Conservation (phyloP, 768 basidiomycete species). For the Kwoniella dendrophila region DNA sequence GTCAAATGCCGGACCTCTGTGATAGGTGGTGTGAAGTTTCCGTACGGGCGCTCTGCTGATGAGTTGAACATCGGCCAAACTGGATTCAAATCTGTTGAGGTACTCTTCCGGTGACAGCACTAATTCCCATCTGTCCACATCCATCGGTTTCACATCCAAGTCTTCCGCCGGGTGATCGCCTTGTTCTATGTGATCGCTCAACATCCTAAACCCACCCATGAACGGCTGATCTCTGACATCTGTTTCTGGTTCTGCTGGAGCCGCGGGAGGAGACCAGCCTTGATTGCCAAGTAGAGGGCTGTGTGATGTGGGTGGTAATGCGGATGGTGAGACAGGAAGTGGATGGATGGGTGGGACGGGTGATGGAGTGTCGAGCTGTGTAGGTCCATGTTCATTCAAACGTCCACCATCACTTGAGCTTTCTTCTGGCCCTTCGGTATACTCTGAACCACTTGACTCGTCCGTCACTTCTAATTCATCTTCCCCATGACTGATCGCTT, state of each 20-base stretch:
- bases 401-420: too few species aligned
- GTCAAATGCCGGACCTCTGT: constrained; percentile 14
- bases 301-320: too few species aligned
- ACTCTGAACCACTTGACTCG: too few species aligned
- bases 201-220: background rate
- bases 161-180: background rate
- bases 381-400: too few species aligned
- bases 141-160: background rate
- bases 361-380: too few species aligned
- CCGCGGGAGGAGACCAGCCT: background rate
- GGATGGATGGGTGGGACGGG: too few species aligned
- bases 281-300: too few species aligned
- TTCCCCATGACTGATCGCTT: too few species aligned
- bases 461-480: too few species aligned
- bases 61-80: constrained; percentile 17
- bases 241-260: background rate
- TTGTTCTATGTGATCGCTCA: background rate
- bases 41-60: background rate
- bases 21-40: constrained; percentile 13
- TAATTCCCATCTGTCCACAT: constrained; percentile 29
- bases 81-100: constrained; percentile 10
- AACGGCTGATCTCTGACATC: background rate
- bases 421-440: too few species aligned
- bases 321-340: too few species aligned
- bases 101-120: constrained; percentile 20